These are phyloP conservation scores for Suhomyces faveliae DNA, from an alignment of 805 yeast species.

Conservation along the genomic window DNA sequence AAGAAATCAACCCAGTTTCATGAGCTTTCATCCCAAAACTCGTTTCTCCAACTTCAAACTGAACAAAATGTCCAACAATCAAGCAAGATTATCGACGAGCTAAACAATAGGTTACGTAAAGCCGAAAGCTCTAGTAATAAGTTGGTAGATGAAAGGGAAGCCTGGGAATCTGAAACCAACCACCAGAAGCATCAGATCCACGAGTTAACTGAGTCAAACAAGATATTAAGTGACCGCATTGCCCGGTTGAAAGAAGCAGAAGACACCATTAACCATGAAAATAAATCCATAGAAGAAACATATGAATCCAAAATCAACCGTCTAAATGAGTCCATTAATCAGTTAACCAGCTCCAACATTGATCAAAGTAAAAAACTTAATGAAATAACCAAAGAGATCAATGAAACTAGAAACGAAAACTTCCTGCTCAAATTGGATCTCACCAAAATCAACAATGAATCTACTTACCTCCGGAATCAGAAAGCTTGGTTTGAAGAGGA, in stretches of 20 bases:
- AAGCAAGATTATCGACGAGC: constrained; percentile 21
- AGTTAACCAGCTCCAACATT: constrained; percentile 33
- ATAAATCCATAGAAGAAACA: constrained; percentile 8
- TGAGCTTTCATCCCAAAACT: constrained; percentile 30
- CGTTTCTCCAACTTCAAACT: constrained; percentile 32
- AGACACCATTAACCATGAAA: constrained; percentile 1
- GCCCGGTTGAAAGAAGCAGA: constrained; percentile 6
- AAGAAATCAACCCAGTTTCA: constrained; percentile 28
- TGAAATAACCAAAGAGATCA: constrained; percentile 35
- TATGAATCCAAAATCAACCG: constrained; percentile 25
- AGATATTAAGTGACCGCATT: constrained; percentile 7
- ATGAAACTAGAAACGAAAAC: constrained; percentile 36
- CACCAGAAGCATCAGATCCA: constrained; percentile 7
- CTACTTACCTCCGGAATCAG: constrained; percentile 31
- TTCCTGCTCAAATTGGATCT: constrained; percentile 35
- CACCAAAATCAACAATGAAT: constrained; percentile 35
- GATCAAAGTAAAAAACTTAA: constrained; percentile 36
- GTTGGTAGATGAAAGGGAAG: constrained; percentile 3
- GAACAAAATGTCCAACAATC: constrained; percentile 29
- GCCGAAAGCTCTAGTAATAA: constrained; percentile 11
- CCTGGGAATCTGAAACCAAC: not conserved
- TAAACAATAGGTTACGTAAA: constrained; percentile 19
- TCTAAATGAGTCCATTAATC: constrained; percentile 27
- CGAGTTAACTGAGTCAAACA: constrained; percentile 10
- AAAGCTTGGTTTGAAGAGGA: constrained; percentile 42